These are phyloP conservation scores for Ophiocytium majus DNA, from an alignment of 352 stramenopile genomes.

Conservation along the genomic window DNA sequence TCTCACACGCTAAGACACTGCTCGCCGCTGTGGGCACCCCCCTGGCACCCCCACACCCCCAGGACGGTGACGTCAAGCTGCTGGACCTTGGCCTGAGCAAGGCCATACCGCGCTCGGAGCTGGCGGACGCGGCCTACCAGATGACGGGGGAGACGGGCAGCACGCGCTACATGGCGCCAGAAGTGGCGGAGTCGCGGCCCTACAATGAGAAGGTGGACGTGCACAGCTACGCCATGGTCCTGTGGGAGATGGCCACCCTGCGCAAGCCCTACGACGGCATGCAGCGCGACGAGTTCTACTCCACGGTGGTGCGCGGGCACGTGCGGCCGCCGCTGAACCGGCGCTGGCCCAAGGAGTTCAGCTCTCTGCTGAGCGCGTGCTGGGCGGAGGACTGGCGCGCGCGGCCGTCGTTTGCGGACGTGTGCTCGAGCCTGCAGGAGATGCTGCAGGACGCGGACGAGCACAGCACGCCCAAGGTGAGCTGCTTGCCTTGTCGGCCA, in stretches of 20 bases:
- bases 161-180: constrained; percentile 58
- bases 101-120: constrained; percentile 48
- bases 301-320: constrained; percentile 45
- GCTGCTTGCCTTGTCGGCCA: too few species aligned
- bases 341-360: constrained; percentile 53
- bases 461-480: constrained; percentile 11
- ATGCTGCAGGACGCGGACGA: constrained; percentile 44
- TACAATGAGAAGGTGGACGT: constrained; percentile 36
- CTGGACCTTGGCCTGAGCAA: constrained; percentile 61
- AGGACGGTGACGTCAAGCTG: constrained; percentile 59
- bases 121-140: constrained; percentile 28
- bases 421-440: constrained; percentile 37
- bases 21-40: too few species aligned
- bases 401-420: constrained; percentile 45
- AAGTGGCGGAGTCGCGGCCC: constrained; percentile 33
- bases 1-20: too few species aligned
- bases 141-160: constrained; percentile 58
- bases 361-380: constrained; percentile 28
- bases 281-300: constrained; percentile 37
- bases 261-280: constrained; percentile 57
- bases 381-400: constrained; percentile 37
- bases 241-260: constrained; percentile 59
- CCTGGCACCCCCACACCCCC: too few species aligned
- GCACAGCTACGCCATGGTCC: constrained; percentile 29
- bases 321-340: constrained; percentile 56